Conservation (phyloP, 176 grass and related monocot genomes). For the Avena atlantica region DNA sequence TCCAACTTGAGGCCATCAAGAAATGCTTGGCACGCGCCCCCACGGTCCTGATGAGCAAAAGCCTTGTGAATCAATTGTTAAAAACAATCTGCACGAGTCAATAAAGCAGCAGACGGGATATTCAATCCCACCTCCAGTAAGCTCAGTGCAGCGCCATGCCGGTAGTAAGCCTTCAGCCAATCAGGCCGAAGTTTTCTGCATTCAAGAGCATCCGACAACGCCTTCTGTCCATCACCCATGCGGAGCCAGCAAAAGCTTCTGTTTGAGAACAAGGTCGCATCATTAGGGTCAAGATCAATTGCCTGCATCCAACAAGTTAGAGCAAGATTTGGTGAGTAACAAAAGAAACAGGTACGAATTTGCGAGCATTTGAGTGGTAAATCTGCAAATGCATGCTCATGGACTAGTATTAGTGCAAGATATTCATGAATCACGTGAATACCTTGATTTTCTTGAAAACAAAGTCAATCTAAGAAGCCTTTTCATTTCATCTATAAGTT, state of each 20-base stretch:
- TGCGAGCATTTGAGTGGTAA: background rate
- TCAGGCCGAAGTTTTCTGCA: background rate
- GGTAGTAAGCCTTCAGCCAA: constrained; percentile 8
- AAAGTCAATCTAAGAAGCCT: background rate
- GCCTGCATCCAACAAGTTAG: constrained; percentile 8
- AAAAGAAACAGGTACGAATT: background rate
- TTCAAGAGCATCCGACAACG: background rate
- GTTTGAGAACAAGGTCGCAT: constrained; percentile 15
- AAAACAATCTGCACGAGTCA: background rate
- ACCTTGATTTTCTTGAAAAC: background rate
- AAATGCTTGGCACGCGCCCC: background rate
- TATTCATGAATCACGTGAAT: background rate
- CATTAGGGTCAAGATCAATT: background rate
- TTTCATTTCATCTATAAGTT: background rate
- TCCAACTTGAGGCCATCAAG: constrained; percentile 14
- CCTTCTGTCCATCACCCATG: background rate
- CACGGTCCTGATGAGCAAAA: background rate
- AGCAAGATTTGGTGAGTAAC: background rate
- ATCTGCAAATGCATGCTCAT: background rate
- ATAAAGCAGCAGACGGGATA: background rate
- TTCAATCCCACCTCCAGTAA: constrained; percentile 3
- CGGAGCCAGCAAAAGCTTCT: background rate
- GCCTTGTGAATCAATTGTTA: background rate
- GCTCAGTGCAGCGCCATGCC: background rate
- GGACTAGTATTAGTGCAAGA: background rate